A percentile compares a stretch with the other conserved stretches of the same genome.
phyloP scores from a whole-genome alignment of 1,284 basidiomycete species.

The Stygiomarasmius scandens region DNA sequence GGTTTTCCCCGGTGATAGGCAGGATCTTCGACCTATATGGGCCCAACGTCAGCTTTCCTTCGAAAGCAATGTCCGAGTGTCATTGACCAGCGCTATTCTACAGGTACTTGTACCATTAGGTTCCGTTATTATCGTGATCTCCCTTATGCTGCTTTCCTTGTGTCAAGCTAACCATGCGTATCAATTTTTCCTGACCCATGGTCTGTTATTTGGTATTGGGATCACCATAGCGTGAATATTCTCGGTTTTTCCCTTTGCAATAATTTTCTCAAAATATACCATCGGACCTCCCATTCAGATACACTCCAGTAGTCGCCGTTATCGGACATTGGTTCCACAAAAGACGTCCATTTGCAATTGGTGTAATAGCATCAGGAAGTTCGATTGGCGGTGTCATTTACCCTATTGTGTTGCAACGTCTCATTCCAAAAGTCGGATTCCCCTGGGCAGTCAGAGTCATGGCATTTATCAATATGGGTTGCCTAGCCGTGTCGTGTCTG shows the following conservation, averaged over 20 bases:
- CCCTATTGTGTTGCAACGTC: slow-evolving; percentile 46
- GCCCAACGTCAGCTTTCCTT: neutral
- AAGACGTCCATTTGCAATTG: slow-evolving; percentile 44
- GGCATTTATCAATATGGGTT: slow-evolving; percentile 40
- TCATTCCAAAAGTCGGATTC: slow-evolving; percentile 54
- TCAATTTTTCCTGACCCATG: slow-evolving; percentile 62
- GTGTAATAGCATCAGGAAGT: slow-evolving; percentile 42
- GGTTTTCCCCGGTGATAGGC: slow-evolving; percentile 19
- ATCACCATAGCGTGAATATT: slow-evolving; percentile 55
- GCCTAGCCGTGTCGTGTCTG: neutral
- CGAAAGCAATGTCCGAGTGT: too few species aligned
- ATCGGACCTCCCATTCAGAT: slow-evolving; percentile 7
- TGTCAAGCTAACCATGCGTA: slow-evolving; percentile 36
- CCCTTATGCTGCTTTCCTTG: slow-evolving; percentile 27
- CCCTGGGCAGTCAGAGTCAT: slow-evolving; percentile 60
- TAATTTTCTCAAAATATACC: too few species aligned
- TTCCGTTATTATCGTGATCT: slow-evolving; percentile 23
- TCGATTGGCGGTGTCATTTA: slow-evolving; percentile 51
- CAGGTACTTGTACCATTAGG: slow-evolving; percentile 20
- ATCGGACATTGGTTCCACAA: slow-evolving; percentile 56
- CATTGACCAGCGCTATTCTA: neutral
- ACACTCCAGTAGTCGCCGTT: slow-evolving; percentile 48
- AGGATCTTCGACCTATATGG: slow-evolving; percentile 6
- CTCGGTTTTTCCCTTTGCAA: slow-evolving; percentile 20
- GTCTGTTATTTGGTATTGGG: slow-evolving; percentile 58